Evolutionary conservation across 352 stramenopile species (phyloP), one percentile per base, ranked within the genome.

Genomic region (Thalassiosira exigua): DNA sequence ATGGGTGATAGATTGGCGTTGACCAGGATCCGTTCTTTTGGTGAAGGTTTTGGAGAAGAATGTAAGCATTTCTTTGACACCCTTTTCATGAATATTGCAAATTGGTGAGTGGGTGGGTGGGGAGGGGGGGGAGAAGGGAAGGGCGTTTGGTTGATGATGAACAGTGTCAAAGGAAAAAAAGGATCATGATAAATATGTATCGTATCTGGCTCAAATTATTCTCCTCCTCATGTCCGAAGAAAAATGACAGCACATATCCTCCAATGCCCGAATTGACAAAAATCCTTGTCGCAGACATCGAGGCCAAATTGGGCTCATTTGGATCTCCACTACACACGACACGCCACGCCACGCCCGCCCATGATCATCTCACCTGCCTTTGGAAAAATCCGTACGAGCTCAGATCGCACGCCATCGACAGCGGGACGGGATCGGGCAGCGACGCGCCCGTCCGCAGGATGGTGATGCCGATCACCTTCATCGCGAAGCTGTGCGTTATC

Each of bases 31-130:
- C 53, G 97, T 99, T 75, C 97, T 90, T 90, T 99, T 98, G 62
- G 98, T 95, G 79, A 99, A 98, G 68, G 96, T 99, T 86, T 98
- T 98, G 81, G 95, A 98, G 89, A 99, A 98, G 86, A 99, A 99
- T 64, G 97, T 98, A 61, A 99, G 94, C 96, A 99, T 99, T 91
- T 99, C 96, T 70, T 97, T 96, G 17, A 98, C 90, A 17, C 95
- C 98, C 81, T 91, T 54, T 56, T n/a, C n/a, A n/a, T n/a, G n/a
- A n/a, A n/a, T n/a, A n/a, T n/a, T n/a, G n/a, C n/a, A n/a, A n/a
- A n/a, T n/a, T n/a, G n/a, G n/a, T n/a, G n/a, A n/a, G n/a, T n/a
- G n/a, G n/a, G n/a, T n/a, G n/a, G n/a, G n/a, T n/a, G n/a, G n/a
- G n/a, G n/a, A n/a, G n/a, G n/a, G n/a, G n/a, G n/a, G n/a, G n/a